Base-by-base conservation (phyloP, 345 rosid genomes). In the Hypericum perforatum region DNA sequence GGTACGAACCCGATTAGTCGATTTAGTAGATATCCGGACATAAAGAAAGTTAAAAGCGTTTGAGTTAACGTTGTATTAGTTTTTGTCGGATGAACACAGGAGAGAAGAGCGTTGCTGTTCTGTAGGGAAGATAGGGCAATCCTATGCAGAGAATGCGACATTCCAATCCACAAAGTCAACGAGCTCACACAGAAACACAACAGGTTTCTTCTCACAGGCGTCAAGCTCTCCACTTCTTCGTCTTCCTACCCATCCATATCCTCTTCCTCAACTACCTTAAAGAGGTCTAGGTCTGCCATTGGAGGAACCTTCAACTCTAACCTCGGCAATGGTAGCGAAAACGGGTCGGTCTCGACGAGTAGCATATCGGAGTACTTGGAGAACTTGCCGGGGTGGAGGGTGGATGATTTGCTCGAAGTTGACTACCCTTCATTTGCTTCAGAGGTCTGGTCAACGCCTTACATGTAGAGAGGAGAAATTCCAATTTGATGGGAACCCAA, bases 51-150 rank as follows among this genome's bases (percentile, higher is more conserved):
- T n/a, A n/a, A n/a, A n/a, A n/a, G n/a, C n/a, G n/a, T n/a, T 4
- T 22, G 32, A 22, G 32, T 4, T 22, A 22, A 22, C 32, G 32
- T 22, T 22, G 1, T 22, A 1, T 22, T 22, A 1, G 4, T 22
- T 1, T 1, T 22, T 22, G 1, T 22, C 32, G 32, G 32, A 22
- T 22, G 32, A 4, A 1, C 32, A 4, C 68, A 86, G 95, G 81
- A 78, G 63, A 76, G 81, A 53, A 69, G 80, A 11, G 95, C 82
- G 1, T 59, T 80, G 54, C 63, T 86, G 12, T 90, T 90, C 60
- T 90, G 97, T 58, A 80, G 68, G 74, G 83, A 86, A 72, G 94
- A 90, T 52, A 78, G 94, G 65, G 91, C 95, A 5, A 84, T 86
- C 61, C 74, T 86, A 1, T 90, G 97, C 73, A 74, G 78, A 65